phyloP scores from a whole-genome alignment of 2,329 filamentous ascomycete species.

The Fonsecaea nubica region DNA sequence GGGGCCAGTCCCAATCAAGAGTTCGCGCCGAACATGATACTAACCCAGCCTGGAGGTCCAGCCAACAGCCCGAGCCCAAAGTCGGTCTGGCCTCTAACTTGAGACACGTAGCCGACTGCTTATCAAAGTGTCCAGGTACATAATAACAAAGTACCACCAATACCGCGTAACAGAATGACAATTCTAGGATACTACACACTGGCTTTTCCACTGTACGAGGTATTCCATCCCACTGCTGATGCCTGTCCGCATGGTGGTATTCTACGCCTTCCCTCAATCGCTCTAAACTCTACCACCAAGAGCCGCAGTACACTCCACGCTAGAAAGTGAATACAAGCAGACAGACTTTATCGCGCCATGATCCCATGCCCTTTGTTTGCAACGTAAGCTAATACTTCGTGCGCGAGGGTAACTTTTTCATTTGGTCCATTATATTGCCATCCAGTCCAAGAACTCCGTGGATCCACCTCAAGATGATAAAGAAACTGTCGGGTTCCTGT shows the following conservation, averaged over 20 bases:
- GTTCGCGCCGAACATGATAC: not conserved
- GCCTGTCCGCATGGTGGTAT: not conserved
- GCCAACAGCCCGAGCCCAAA: not conserved
- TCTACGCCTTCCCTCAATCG: not conserved
- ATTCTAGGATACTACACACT: not conserved
- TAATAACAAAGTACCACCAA: too few species aligned
- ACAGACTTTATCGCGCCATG: not conserved
- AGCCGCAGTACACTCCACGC: not conserved
- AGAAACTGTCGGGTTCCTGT: slow-evolving; percentile 59
- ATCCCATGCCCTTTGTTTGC: not conserved
- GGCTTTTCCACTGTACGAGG: not conserved
- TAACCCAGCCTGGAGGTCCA: not conserved
- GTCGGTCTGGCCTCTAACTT: not conserved
- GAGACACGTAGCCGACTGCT: not conserved
- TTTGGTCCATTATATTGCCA: slow-evolving; percentile 40
- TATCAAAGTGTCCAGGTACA: not conserved
- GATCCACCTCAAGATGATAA: slow-evolving; percentile 49
- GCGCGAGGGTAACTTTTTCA: slow-evolving; percentile 39
- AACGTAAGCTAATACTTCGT: slow-evolving; percentile 35
- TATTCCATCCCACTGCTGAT: not conserved
- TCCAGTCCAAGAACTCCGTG: slow-evolving; percentile 42
- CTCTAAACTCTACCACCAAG: not conserved
- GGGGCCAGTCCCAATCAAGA: not conserved
- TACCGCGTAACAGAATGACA: not conserved
- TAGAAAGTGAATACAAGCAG: not conserved